Percentiles rank a stretch among this genome's conserved stretches.
These are phyloP conservation scores for Pseudonitzschia multiseries DNA, from an alignment of 108 stramenopile genomes.

Conservation along the genomic window DNA sequence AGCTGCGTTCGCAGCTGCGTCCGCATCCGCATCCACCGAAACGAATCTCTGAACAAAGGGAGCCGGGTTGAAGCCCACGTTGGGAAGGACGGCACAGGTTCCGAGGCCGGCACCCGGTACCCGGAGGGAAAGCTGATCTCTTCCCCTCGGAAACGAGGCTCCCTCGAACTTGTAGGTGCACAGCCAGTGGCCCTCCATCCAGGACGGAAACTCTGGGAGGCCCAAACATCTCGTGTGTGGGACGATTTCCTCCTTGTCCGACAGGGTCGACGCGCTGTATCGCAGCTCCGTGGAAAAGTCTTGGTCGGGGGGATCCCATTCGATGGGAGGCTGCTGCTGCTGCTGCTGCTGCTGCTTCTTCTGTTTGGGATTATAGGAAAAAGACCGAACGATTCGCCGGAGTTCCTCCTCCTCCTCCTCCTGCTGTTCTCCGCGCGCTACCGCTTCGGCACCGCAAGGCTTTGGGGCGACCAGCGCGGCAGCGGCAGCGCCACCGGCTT, in stretches of 20 bases:
- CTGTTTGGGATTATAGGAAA: no score
- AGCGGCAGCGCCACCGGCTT: no score
- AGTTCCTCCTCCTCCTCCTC: no score
- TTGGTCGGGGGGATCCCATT: not conserved
- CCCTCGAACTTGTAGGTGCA: conserved; percentile 37
- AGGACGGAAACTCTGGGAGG: conserved; percentile 16
- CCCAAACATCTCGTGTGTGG: not conserved
- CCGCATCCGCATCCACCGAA: not conserved
- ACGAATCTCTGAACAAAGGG: conserved; percentile 14
- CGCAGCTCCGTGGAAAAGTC: not conserved
- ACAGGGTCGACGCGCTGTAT: not conserved
- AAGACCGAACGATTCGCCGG: no score
- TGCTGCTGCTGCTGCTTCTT: no score
- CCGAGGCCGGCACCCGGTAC: conserved; percentile 40
- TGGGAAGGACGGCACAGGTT: conserved; percentile 33
- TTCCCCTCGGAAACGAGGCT: conserved; percentile 41
- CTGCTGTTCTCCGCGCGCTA: no score
- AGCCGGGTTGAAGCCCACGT: conserved; percentile 42
- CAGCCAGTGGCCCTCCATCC: conserved; percentile 39
- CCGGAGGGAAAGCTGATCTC: conserved; percentile 23
- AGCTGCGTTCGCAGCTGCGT: not conserved
- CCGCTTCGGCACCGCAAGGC: no score
- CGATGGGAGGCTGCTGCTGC: not conserved
- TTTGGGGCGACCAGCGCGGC: no score
- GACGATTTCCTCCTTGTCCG: not conserved